Base-by-base conservation (phyloP, 805 yeast species). In the Myxozyma geophila region DNA sequence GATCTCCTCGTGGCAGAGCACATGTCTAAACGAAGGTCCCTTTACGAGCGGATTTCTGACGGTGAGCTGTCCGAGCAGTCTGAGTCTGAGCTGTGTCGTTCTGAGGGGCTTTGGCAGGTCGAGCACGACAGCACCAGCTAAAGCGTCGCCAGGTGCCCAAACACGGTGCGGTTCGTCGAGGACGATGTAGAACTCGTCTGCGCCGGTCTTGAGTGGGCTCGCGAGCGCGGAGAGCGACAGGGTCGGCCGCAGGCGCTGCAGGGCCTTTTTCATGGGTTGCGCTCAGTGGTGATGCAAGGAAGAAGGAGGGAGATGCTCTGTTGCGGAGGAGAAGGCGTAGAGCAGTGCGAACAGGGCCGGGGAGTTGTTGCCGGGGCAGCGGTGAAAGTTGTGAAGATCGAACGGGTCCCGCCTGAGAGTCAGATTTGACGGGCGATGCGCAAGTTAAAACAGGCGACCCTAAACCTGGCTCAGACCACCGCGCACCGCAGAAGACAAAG, bases 121-220 rank as follows among this genome's bases (percentile, higher is more conserved):
- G 46, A 76, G 63, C 33, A 76, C 72, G 37, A 74, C 76, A 39
- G 63, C 65, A 51, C 79, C 79, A 2, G 67, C 37, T 2, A 90
- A 82, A 67, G 81, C 82, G 58, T 90, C 96, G 15, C 93, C 95
- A 0, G 97, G 96, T n/a, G 80, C 77, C 84, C 88, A 90, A 3
- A 83, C 77, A 68, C 84, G 83, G 74, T 90, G 96, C 0, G 96
- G 92, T 59, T 87, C 86, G 66, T 87, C 88, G 52, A 91, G 78
- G 51, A 80, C 80, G 54, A 91, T 85, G 74, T 85, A 88, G 75
- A 90, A 87, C 68, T 89, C 92, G 59, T 63, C 73, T 4, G 70
- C 47, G 17, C 59, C 59, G 19, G 67, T 28, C 28, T 28, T 33
- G 19, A 57, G 61, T 52, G 65, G 66, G 33, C 58, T 10, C 19